phyloP scores from a whole-genome alignment of 2,329 filamentous ascomycete genomes.

The Cadophora sp. region DNA sequence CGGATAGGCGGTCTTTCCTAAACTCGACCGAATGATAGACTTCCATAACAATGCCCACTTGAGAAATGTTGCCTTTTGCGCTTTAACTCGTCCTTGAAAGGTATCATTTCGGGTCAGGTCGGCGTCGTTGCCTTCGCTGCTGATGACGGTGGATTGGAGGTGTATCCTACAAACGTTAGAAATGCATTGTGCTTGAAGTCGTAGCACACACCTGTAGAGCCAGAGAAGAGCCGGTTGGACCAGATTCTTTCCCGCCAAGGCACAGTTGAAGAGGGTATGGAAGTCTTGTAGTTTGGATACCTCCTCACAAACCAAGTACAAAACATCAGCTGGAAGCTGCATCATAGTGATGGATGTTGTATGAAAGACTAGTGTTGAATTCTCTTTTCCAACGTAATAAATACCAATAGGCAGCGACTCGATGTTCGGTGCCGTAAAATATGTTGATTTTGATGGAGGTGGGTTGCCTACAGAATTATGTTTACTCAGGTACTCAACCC shows the following conservation, averaged over 20 bases:
- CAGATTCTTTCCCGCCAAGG: conserved; percentile 60
- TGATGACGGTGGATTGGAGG: conserved; percentile 53
- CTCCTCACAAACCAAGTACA: conserved; percentile 55
- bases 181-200: background rate
- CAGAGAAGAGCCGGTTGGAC: conserved; percentile 65
- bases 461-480: conserved; percentile 22
- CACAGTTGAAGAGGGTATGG: conserved; percentile 64
- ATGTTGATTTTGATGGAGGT: conserved; percentile 21
- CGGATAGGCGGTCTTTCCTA: conserved; percentile 67
- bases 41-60: conserved; percentile 72
- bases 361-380: background rate
- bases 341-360: conserved; percentile 23
- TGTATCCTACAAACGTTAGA: conserved; percentile 50
- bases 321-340: conserved; percentile 25
- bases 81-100: conserved; percentile 29
- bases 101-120: conserved; percentile 38
- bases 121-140: conserved; percentile 53
- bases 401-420: conserved; percentile 4
- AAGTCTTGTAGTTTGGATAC: conserved; percentile 63
- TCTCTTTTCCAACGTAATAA: background rate
- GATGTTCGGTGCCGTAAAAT: conserved; percentile 10
- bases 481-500: conserved; percentile 9
- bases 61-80: conserved; percentile 38
- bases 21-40: conserved; percentile 70
- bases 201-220: conserved; percentile 62